These are phyloP conservation scores for Nakazawaea ambrosiae DNA, from an alignment of 805 yeast species.

Conservation along the genomic window DNA sequence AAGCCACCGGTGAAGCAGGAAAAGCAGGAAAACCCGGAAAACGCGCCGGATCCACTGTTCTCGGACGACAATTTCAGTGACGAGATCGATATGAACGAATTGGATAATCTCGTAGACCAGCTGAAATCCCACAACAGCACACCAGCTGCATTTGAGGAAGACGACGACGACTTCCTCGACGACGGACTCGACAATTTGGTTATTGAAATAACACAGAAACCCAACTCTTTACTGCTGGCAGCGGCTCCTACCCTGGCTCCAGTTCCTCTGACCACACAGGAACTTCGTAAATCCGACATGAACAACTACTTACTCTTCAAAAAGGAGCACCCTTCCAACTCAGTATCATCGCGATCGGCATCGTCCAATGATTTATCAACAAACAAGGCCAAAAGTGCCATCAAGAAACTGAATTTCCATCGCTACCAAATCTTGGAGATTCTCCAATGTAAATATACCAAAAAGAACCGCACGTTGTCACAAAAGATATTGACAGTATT, in stretches of 20 bases:
- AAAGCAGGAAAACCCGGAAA: background rate
- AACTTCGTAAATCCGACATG: constrained; percentile 4
- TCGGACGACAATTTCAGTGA: constrained; percentile 20
- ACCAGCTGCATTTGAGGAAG: background rate
- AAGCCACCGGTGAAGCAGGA: constrained; percentile 1
- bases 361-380: background rate
- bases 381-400: constrained; percentile 33
- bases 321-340: constrained; percentile 5
- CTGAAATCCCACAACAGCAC: background rate
- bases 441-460: constrained; percentile 23
- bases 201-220: constrained; percentile 8
- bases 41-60: background rate
- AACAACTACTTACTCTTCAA: constrained; percentile 9
- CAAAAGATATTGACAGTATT: constrained; percentile 53
- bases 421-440: constrained; percentile 38
- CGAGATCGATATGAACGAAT: constrained; percentile 24
- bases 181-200: constrained; percentile 7
- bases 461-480: constrained; percentile 22
- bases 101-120: constrained; percentile 15
- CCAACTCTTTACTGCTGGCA: background rate
- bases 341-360: too few relatives aligned
- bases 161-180: constrained; percentile 5
- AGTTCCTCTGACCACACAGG: constrained; percentile 1
- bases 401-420: constrained; percentile 37
- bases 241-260: too few relatives aligned